phyloP scores from a whole-genome alignment of 257 asterid species.

The Solanum neorickii region DNA sequence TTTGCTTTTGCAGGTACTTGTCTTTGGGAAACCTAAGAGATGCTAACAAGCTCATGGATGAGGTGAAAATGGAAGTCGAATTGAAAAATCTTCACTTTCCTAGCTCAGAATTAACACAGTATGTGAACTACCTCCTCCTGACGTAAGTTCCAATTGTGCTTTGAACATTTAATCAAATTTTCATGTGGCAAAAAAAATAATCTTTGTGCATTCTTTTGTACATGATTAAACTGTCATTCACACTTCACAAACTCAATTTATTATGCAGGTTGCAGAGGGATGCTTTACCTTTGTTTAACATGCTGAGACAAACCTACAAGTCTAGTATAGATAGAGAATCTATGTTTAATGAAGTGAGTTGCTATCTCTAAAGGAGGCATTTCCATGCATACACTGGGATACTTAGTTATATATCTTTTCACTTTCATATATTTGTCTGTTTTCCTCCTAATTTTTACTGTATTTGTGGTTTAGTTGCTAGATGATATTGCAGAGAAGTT shows the following conservation, averaged over 20 bases:
- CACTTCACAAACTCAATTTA: neutral
- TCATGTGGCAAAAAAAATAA: neutral
- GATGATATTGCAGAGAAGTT: conserved; percentile 81
- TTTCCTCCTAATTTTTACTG: neutral
- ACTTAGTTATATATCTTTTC: neutral
- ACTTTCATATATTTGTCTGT: neutral
- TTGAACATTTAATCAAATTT: neutral
- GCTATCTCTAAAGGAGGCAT: neutral
- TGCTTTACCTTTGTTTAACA: conserved; percentile 80
- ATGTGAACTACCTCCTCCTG: conserved; percentile 59
- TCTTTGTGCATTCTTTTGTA: neutral
- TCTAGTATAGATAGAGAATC: conserved; percentile 66
- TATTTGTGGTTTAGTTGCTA: conserved; percentile 44
- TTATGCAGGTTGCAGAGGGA: conserved; percentile 77
- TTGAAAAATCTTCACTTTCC: conserved; percentile 50
- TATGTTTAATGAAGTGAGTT: conserved; percentile 50
- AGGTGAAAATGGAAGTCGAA: conserved; percentile 61
- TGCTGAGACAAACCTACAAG: conserved; percentile 68
- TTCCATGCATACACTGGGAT: neutral
- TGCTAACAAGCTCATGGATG: conserved; percentile 80
- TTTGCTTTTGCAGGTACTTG: conserved; percentile 47
- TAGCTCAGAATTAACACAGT: conserved; percentile 64
- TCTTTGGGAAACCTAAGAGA: conserved; percentile 90
- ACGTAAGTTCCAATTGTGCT: conserved; percentile 37
- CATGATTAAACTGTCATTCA: neutral